Evolutionary conservation across 148 eudicot species (phyloP).

Genomic region (Silene latifolia): DNA sequence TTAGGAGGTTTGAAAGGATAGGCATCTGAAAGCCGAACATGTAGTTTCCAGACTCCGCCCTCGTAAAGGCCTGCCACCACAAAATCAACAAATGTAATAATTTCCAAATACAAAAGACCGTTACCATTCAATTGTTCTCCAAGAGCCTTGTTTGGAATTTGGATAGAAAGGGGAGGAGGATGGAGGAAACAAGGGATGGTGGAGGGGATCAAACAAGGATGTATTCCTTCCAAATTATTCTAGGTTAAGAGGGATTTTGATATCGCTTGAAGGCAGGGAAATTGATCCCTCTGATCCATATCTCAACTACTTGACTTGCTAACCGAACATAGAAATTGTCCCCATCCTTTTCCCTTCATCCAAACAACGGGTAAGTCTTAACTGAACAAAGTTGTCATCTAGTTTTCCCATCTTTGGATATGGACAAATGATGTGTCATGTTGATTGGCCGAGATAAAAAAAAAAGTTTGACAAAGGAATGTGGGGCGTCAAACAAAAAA

Average conservation of each 20-base stretch:
- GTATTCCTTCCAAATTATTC: background rate
- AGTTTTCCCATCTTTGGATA: background rate
- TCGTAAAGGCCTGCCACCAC: constrained; percentile 61
- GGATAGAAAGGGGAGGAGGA: too few species aligned
- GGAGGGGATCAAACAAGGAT: background rate
- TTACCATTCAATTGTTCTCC: background rate
- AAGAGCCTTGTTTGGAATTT: too few species aligned
- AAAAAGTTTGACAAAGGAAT: background rate
- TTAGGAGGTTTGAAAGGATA: constrained; percentile 87
- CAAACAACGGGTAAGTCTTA: background rate
- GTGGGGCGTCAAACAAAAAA: background rate
- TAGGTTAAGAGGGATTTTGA: too few species aligned
- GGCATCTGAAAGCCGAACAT: constrained; percentile 75
- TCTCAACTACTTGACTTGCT: background rate
- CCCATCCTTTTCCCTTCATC: background rate
- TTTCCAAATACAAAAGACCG: background rate
- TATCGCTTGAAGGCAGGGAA: too few species aligned
- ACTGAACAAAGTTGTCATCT: background rate
- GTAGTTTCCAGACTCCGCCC: constrained; percentile 87
- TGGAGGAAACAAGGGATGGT: background rate
- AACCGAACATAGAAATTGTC: background rate
- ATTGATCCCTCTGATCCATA: background rate
- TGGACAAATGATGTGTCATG: background rate
- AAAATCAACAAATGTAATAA: background rate
- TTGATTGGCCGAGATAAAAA: background rate